These are phyloP conservation scores for Septoria linicola DNA, from an alignment of 2,329 filamentous ascomycete species.

Conservation along the genomic window DNA sequence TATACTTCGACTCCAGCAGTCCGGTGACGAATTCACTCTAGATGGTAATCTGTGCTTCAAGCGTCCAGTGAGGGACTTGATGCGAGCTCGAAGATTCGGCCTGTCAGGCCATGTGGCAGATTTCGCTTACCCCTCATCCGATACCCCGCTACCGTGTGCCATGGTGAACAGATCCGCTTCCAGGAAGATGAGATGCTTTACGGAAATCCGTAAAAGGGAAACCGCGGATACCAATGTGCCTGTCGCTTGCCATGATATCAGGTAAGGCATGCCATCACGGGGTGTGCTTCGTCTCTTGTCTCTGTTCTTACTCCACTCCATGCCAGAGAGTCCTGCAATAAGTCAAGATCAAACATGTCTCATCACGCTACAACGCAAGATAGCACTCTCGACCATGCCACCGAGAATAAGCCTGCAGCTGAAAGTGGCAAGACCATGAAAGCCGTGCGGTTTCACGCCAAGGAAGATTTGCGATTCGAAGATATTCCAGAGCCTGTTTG, in stretches of 20 bases:
- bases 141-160: conserved; percentile 2
- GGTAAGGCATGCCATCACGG: background rate
- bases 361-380: conserved; percentile 17
- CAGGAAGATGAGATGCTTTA: background rate
- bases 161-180: background rate
- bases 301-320: background rate
- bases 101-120: no score
- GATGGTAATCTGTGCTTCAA: no score
- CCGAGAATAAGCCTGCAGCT: conserved; percentile 14
- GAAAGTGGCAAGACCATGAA: conserved; percentile 33
- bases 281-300: background rate
- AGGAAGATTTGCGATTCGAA: conserved; percentile 39
- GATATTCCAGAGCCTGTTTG: conserved; percentile 37
- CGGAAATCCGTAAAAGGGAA: conserved; percentile 5
- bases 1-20: no score
- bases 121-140: background rate
- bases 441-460: conserved; percentile 41
- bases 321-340: background rate
- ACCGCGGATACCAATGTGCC: conserved; percentile 6
- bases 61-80: no score
- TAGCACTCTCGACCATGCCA: conserved; percentile 12
- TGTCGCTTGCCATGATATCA: conserved; percentile 2
- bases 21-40: no score
- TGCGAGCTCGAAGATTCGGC: no score
- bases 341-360: conserved; percentile 8